These are phyloP conservation scores for Flaveria sonorensis DNA, from an alignment of 129 eudicot species.

Conservation along the genomic window DNA sequence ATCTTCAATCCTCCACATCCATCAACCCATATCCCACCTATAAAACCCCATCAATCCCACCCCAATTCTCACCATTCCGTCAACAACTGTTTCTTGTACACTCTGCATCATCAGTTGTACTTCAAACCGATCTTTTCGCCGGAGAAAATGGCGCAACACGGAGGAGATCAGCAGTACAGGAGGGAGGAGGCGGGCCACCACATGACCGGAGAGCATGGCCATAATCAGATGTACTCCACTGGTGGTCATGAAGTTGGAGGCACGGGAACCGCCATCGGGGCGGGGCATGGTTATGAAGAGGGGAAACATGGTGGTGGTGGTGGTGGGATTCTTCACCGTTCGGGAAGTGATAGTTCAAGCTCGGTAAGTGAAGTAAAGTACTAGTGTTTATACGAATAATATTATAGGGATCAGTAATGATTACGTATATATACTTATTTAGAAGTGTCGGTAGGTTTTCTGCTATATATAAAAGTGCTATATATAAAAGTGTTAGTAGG, in stretches of 20 bases:
- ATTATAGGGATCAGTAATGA: no score
- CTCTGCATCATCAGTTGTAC: background rate
- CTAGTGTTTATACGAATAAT: no score
- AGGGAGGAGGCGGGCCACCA: conserved; percentile 28
- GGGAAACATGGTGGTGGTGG: conserved; percentile 27
- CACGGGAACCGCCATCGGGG: conserved; percentile 9
- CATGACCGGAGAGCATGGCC: conserved; percentile 9
- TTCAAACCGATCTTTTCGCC: background rate
- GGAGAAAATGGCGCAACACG: conserved; percentile 32
- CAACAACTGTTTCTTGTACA: background rate
- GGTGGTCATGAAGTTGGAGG: conserved; percentile 13
- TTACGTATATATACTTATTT: no score
- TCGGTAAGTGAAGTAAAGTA: no score
- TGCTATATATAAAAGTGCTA: no score
- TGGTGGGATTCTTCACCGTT: conserved; percentile 26
- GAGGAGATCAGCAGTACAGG: conserved; percentile 31
- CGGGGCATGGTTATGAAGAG: conserved; percentile 24
- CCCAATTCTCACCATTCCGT: conserved; percentile 20
- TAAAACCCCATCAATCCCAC: conserved; percentile 20
- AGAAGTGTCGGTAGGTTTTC: no score
- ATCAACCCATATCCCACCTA: conserved; percentile 7
- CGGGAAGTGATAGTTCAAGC: no score
- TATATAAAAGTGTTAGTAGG: no score
- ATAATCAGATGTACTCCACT: conserved; percentile 27
- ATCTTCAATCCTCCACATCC: conserved; percentile 28